Conservation (phyloP, 495 filamentous ascomycete species). For the Aspergillus campestris region DNA sequence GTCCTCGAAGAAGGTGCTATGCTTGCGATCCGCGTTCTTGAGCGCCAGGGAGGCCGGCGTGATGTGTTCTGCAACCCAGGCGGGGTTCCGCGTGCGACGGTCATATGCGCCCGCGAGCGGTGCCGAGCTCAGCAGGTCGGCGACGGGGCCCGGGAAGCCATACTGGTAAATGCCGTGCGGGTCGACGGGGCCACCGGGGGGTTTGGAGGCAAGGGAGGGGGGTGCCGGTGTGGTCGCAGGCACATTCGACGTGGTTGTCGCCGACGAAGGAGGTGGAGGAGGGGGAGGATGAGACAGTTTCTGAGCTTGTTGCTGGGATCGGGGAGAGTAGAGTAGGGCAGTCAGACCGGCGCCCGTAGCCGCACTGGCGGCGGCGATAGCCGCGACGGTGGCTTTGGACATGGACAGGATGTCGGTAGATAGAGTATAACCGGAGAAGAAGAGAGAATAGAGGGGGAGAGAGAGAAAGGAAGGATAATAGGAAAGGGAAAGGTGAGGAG, state of each 20-base stretch:
- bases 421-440: background rate
- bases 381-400: slow-evolving; percentile 80
- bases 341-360: slow-evolving; percentile 82
- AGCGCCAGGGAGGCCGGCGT: slow-evolving; percentile 73
- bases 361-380: slow-evolving; percentile 83
- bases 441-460: slow-evolving; percentile 1
- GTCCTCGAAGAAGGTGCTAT: slow-evolving; percentile 81
- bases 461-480: background rate
- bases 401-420: slow-evolving; percentile 29
- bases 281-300: slow-evolving; percentile 36
- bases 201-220: slow-evolving; percentile 33
- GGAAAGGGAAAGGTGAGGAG: background rate
- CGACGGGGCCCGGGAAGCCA: slow-evolving; percentile 87
- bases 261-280: slow-evolving; percentile 19
- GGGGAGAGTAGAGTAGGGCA: slow-evolving; percentile 60
- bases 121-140: slow-evolving; percentile 66
- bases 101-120: slow-evolving; percentile 83
- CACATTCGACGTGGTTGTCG: slow-evolving; percentile 6
- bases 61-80: slow-evolving; percentile 97
- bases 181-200: slow-evolving; percentile 53
- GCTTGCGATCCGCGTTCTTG: slow-evolving; percentile 72
- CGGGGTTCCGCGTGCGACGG: slow-evolving; percentile 81
- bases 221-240: slow-evolving; percentile 25
- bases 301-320: slow-evolving; percentile 38
- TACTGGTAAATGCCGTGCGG: slow-evolving; percentile 90